Base-by-base conservation (phyloP, 768 basidiomycete genomes). In the Lactarius vividus region DNA sequence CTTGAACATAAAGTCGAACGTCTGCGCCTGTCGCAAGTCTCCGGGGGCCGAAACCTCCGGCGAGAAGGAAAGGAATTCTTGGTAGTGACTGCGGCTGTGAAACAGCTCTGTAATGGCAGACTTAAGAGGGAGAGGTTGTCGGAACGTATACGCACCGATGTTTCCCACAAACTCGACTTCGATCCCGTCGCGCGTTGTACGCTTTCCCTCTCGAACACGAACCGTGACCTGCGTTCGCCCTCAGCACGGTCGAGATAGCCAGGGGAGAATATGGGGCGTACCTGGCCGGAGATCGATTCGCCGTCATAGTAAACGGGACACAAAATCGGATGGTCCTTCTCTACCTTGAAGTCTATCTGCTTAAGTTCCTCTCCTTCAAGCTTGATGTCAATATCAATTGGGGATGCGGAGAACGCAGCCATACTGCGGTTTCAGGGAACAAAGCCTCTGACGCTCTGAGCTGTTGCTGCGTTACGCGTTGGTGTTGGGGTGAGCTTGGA, bases 261-360 rank as follows among this genome's bases (percentile, higher is more conserved):
- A 9, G 7, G 46, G 20, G 4, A 57, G 1, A 31, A 11, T 33
- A n/a, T 29, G 0, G 29, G 18, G 75, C 77, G 75, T 72, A 95
- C 95, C 85, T 92, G 88, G 3, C 97, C 96, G 20, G 81, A 74
- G 39, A 98, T 83, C n/a, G 89, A 87, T 74, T 98, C 96, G 7
- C 96, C 97, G 75, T 98, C 97, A 74, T 92, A 96, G 75, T 93
- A 98, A 7, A 98, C 89, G 2, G 96, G 94, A 82, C 90, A 94
- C 64, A 90, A 86, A 59, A 89, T 82, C 65, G 82, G 81, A 75
- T 89, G 88, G 55, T 96, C 95, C 78, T 96, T 95, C 68, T 96
- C 94, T 33, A 83, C 81, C 78, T 97, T 97, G 70, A 90, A 83
- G 55, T 98, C 96, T 3, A 96, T 88, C 69, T 91, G 89, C 76